Percentiles rank a stretch among this genome's conserved stretches.
Conservation (phyloP, 345 rosid genomes). For the Syzygium grande region DNA sequence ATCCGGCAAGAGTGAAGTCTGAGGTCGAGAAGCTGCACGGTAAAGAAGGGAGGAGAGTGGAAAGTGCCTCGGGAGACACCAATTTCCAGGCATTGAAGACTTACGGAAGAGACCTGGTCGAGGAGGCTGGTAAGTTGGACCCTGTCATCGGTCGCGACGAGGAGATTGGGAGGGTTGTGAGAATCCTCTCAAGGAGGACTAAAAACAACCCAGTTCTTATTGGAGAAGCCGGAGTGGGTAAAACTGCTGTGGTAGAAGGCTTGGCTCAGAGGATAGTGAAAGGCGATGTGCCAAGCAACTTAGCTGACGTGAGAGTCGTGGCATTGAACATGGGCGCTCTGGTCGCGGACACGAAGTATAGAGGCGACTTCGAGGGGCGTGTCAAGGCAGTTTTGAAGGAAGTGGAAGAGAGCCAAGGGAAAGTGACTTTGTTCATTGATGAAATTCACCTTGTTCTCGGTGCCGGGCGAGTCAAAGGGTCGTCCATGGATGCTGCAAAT, state of each 20-base stretch:
- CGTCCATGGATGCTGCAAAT: conserved; percentile 96
- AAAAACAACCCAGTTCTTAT: conserved; percentile 90
- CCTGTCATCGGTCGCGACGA: conserved; percentile 89
- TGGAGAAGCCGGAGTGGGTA: conserved; percentile 90
- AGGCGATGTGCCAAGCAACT: conserved; percentile 84
- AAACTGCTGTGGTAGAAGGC: conserved; percentile 93
- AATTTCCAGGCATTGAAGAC: conserved; percentile 74
- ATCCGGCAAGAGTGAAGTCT: conserved; percentile 35
- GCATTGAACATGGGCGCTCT: conserved; percentile 85
- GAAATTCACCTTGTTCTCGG: conserved; percentile 89
- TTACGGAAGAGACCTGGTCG: conserved; percentile 83
- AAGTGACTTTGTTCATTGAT: conserved; percentile 84
- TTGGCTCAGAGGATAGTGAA: conserved; percentile 79
- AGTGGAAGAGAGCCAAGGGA: conserved; percentile 88
- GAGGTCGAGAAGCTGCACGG: conserved; percentile 82
- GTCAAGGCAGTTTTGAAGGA: conserved; percentile 80
- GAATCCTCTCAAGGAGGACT: conserved; percentile 79
- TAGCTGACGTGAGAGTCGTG: conserved; percentile 67
- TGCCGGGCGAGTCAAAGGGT: conserved; percentile 80
- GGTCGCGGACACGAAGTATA: conserved; percentile 67
- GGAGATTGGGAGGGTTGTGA: conserved; percentile 70
- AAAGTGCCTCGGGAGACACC: conserved; percentile 75
- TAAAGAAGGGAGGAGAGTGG: conserved; percentile 78
- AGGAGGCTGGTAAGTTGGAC: conserved; percentile 86
- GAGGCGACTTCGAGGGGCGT: conserved; percentile 84